phyloP scores from a whole-genome alignment of 306 rosid species.

The Hippophae gyantsensis region DNA sequence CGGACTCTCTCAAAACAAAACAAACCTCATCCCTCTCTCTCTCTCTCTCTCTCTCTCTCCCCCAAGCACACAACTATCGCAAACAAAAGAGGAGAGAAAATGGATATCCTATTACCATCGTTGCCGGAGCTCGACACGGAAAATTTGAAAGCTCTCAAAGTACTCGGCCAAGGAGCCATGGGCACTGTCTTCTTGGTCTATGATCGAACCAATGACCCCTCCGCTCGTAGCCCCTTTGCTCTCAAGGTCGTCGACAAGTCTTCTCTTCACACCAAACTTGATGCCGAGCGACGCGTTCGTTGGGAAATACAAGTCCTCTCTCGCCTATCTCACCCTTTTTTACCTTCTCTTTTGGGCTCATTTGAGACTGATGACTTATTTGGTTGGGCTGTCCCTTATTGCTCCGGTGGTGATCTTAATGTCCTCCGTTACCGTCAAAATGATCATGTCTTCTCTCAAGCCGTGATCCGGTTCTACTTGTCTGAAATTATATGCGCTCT shows the following conservation, averaged over 20 bases:
- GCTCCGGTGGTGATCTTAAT: conserved; percentile 91
- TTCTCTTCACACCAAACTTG: conserved; percentile 40
- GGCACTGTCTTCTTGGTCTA: conserved; percentile 87
- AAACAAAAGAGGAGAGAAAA: background rate
- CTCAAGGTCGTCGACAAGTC: conserved; percentile 73
- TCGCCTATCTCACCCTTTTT: conserved; percentile 57
- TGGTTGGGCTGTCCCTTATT: conserved; percentile 81
- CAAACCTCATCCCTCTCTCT: background rate
- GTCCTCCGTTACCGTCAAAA: conserved; percentile 71
- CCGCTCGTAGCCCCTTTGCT: conserved; percentile 37
- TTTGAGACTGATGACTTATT: conserved; percentile 39
- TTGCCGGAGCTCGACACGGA: conserved; percentile 43
- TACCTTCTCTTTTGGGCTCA: conserved; percentile 49
- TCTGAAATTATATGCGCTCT: conserved; percentile 89
- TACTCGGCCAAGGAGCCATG: conserved; percentile 90
- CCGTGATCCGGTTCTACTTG: conserved; percentile 66
- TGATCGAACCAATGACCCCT: conserved; percentile 21
- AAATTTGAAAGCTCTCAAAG: conserved; percentile 47
- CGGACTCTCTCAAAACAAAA: too few relatives aligned
- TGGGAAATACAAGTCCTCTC: conserved; percentile 74
- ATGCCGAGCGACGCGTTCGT: conserved; percentile 68
- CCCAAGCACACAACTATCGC: background rate
- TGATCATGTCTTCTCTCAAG: conserved; percentile 66
- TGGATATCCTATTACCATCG: conserved; percentile 32
- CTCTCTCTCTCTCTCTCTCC: conserved; percentile 2